phyloP scores from a whole-genome alignment of 768 basidiomycete genomes.

The Epithele typhae region DNA sequence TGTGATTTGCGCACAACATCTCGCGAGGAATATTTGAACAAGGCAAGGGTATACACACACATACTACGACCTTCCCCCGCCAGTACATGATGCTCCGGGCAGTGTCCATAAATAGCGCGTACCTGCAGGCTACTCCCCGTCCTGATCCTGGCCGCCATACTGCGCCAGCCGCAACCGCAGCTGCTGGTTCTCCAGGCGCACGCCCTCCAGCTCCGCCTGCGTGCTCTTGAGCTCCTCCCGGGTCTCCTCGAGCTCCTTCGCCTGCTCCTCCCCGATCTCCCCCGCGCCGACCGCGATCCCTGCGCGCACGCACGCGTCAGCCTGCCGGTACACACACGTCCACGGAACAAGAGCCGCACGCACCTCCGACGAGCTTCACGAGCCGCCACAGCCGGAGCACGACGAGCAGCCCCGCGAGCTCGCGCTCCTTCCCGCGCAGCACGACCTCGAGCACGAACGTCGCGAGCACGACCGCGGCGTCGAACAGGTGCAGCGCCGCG shows the following conservation, averaged over 20 bases:
- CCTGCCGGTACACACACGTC: slow-evolving; percentile 20
- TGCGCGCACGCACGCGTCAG: slow-evolving; percentile 29
- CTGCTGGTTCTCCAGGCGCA: slow-evolving; percentile 50
- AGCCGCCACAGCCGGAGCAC: slow-evolving; percentile 78
- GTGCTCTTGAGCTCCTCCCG: slow-evolving; percentile 42
- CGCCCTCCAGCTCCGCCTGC: slow-evolving; percentile 34
- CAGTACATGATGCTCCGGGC: too few species aligned
- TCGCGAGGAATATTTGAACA: too few species aligned
- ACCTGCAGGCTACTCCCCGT: too few species aligned
- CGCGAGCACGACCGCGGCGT: slow-evolving; percentile 62
- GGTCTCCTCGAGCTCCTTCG: slow-evolving; percentile 45
- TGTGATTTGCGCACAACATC: too few species aligned
- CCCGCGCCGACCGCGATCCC: slow-evolving; percentile 75
- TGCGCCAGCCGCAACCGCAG: slow-evolving; percentile 28
- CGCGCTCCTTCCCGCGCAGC: slow-evolving; percentile 62
- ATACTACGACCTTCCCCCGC: too few species aligned
- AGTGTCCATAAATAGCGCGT: too few species aligned
- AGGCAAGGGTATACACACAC: too few species aligned
- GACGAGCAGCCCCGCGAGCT: slow-evolving; percentile 67
- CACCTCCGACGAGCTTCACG: slow-evolving; percentile 67
- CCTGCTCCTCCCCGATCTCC: slow-evolving; percentile 56
- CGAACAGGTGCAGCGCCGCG: slow-evolving; percentile 67
- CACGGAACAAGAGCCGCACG: slow-evolving; percentile 6
- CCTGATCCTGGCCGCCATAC: too few species aligned
- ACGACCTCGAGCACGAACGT: slow-evolving; percentile 73